Evolutionary conservation across 768 basidiomycete species (phyloP).

Genomic region (Neoboletus brunneissimus): DNA sequence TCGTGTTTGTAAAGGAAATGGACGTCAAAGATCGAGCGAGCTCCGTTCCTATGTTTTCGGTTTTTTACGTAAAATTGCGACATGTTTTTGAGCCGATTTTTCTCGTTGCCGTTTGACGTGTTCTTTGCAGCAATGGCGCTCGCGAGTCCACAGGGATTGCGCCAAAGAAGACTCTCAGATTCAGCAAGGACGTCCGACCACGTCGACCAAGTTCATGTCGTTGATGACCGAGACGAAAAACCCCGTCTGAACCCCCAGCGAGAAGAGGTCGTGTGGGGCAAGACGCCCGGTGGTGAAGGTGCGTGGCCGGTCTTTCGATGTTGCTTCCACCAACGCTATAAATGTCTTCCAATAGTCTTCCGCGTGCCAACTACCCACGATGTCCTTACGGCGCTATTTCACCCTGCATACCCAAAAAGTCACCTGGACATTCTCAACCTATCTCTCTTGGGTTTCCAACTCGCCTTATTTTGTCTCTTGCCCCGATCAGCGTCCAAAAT

Average conservation of each 20-base stretch:
- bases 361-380: conserved; percentile 90
- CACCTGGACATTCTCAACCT: conserved; percentile 87
- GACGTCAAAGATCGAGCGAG: neutral
- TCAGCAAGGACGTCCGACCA: neutral
- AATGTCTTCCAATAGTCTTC: conserved; percentile 59
- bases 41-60: neutral
- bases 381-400: conserved; percentile 79
- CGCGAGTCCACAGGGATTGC: conserved; percentile 24
- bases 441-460: conserved; percentile 71
- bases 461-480: conserved; percentile 68
- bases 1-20: neutral
- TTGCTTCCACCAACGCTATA: conserved; percentile 3
- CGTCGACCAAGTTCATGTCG: conserved; percentile 1
- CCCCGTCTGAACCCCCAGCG: neutral
- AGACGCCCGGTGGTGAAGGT: conserved; percentile 82
- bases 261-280: conserved; percentile 82
- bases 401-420: conserved; percentile 81
- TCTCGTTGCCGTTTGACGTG: neutral
- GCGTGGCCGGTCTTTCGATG: conserved; percentile 16
- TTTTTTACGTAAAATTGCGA: conserved; percentile 16
- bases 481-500: conserved; percentile 50
- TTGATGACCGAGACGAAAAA: conserved; percentile 14
- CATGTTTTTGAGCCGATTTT: neutral
- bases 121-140: too few relatives aligned
- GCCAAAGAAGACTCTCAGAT: conserved; percentile 18